phyloP scores from a whole-genome alignment of 2,329 filamentous ascomycete species.

The Moelleriella libera region DNA sequence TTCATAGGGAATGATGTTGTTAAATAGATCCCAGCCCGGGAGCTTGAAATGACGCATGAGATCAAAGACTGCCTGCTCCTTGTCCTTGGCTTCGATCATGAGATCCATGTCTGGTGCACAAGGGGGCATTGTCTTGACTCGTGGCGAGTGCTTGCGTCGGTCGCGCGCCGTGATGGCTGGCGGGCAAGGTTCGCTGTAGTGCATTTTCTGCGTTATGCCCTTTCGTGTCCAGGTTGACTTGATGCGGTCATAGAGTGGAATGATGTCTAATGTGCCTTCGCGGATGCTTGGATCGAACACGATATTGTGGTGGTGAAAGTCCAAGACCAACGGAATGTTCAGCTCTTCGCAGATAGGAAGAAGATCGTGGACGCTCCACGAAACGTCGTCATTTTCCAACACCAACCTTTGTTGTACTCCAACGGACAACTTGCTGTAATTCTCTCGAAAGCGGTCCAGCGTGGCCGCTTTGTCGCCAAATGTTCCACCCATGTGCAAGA shows the following conservation, averaged over 20 bases:
- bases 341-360: conserved; percentile 83
- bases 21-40: conserved; percentile 62
- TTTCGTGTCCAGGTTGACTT: conserved; percentile 73
- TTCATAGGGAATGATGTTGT: conserved; percentile 64
- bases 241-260: conserved; percentile 60
- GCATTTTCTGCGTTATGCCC: conserved; percentile 85
- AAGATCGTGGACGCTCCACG: conserved; percentile 84
- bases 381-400: conserved; percentile 87
- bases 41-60: conserved; percentile 81
- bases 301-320: conserved; percentile 95
- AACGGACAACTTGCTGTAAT: conserved; percentile 53
- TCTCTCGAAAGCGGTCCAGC: conserved; percentile 61
- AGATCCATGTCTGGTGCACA: conserved; percentile 76
- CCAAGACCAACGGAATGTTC: conserved; percentile 84
- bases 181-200: conserved; percentile 65
- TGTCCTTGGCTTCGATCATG: conserved; percentile 99
- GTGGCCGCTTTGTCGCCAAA: conserved; percentile 80
- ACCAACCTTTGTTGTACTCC: conserved; percentile 70
- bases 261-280: conserved; percentile 76
- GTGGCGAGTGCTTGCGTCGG: conserved; percentile 70
- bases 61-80: conserved; percentile 92
- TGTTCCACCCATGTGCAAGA: conserved; percentile 81
- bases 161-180: conserved; percentile 60
- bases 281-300: conserved; percentile 63
- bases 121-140: conserved; percentile 68